Base-by-base conservation (phyloP, 2,329 filamentous ascomycete species). In the Phialophora expanda region DNA sequence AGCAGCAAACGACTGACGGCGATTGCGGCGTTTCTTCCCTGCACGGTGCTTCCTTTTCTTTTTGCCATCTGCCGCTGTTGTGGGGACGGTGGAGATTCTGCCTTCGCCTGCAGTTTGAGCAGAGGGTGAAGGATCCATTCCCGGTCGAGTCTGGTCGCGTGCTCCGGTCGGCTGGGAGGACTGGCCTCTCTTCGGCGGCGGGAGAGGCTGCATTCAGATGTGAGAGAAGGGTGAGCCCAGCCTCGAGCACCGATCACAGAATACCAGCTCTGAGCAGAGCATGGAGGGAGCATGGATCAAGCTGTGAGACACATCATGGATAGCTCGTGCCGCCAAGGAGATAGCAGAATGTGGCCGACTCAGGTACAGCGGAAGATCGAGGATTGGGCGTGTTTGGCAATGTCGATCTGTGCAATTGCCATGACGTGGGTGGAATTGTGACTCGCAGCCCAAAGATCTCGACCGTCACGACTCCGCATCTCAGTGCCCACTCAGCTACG, bases 1-100 rank as follows among this genome's bases (percentile, higher is more conserved):
- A 17, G 85, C 82, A 26, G 90, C 89, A 75, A 97, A 97, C 8
- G 92, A 96, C 80, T 91, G 91, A 68, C 91, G 86, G 69, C 92
- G 86, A 67, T 87, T 79, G 66, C 87, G 87, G 78, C 90, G 90
- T 80, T 92, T 93, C 83, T 89, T 93, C 44, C 90, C 90, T 34
- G 87, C 89, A 53, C 91, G 87, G 76, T 92, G 89, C 72, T 88
- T 89, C 75, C 89, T 90, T 75, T 92, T 91, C 81, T 89, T 88
- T 73, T 71, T 69, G 22, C 62, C 56, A 61, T 62, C 64, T 55
- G 61, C 51, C 9, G 51, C 46, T 22, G 64, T 48, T 0, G 62
- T 48, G 17, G 68, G 41, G 28, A 50, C 7, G n/a, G 54, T 54
- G 20, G 58, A 61, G 48, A 41, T 30, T 44, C 44, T 22, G 32